phyloP scores from a whole-genome alignment of 1,139 yeast genomes.

The Maudiozyma humilis region DNA sequence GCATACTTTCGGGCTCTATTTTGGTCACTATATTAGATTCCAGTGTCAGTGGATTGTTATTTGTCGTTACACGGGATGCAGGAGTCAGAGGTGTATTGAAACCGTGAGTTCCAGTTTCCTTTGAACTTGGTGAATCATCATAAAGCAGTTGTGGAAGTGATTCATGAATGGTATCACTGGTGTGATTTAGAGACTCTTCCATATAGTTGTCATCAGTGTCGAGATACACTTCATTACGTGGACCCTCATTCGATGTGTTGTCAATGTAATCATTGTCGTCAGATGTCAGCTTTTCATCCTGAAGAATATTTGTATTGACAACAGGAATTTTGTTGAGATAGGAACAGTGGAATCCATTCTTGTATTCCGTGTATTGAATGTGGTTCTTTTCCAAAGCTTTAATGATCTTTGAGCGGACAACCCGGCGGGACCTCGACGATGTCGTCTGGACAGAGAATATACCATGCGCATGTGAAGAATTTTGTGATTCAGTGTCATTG shows the following conservation, averaged over 20 bases:
- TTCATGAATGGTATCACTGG: conserved; percentile 2
- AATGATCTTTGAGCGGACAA: conserved; percentile 75
- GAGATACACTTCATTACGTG: background rate
- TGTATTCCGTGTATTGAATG: conserved; percentile 76
- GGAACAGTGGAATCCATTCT: conserved; percentile 81
- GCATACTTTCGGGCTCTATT: background rate
- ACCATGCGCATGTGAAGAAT: conserved; percentile 82
- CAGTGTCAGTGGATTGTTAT: background rate
- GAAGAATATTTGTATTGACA: background rate
- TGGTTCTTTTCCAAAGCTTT: conserved; percentile 66
- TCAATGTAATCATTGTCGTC: background rate
- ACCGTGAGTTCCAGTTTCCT: background rate
- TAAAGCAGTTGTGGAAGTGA: background rate
- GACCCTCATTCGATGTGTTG: background rate
- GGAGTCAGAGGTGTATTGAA: background rate
- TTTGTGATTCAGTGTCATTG: no score
- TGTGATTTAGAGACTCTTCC: background rate
- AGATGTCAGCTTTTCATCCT: background rate
- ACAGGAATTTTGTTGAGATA: background rate
- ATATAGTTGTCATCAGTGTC: background rate
- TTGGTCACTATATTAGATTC: background rate
- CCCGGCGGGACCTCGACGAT: conserved; percentile 82
- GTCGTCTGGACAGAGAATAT: conserved; percentile 92
- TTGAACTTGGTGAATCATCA: background rate
- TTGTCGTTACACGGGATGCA: background rate